Conservation (phyloP, 2,329 filamentous ascomycete species). For the Oidium heveae region DNA sequence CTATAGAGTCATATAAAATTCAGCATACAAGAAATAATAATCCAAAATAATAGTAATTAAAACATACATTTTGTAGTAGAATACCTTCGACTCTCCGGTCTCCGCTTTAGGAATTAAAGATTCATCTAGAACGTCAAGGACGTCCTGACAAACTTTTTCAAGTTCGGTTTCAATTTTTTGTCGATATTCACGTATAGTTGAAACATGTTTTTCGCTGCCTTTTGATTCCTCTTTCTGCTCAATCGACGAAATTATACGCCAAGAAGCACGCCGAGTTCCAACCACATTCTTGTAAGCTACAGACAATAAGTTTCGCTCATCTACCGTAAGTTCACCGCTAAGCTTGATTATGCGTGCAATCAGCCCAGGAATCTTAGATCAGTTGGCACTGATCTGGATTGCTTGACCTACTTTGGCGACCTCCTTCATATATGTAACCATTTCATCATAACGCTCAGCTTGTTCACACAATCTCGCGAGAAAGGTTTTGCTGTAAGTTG, state of each 20-base stretch:
- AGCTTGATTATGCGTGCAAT: conserved; percentile 17
- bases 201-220: conserved; percentile 84
- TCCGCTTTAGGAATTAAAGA: conserved; percentile 87
- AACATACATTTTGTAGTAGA: conserved; percentile 98
- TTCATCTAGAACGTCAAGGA: conserved; percentile 82
- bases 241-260: conserved; percentile 98
- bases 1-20: conserved; percentile 20
- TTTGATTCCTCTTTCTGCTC: conserved; percentile 99
- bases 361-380: background rate
- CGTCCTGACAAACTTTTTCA: conserved; percentile 94
- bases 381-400: conserved; percentile 5
- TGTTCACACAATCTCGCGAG: conserved; percentile 99
- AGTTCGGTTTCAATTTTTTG: conserved; percentile 96
- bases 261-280: conserved; percentile 90
- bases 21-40: conserved; percentile 4
- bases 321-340: conserved; percentile 59
- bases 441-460: conserved; percentile 79
- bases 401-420: conserved; percentile 52
- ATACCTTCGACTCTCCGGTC: conserved; percentile 96
- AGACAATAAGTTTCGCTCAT: conserved; percentile 95
- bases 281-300: conserved; percentile 99
- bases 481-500: conserved; percentile 74
- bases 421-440: conserved; percentile 99
- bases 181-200: conserved; percentile 87
- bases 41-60: background rate